Evolutionary conservation across 1,284 basidiomycete species (phyloP).

Genomic region (Marasmius sp.): DNA sequence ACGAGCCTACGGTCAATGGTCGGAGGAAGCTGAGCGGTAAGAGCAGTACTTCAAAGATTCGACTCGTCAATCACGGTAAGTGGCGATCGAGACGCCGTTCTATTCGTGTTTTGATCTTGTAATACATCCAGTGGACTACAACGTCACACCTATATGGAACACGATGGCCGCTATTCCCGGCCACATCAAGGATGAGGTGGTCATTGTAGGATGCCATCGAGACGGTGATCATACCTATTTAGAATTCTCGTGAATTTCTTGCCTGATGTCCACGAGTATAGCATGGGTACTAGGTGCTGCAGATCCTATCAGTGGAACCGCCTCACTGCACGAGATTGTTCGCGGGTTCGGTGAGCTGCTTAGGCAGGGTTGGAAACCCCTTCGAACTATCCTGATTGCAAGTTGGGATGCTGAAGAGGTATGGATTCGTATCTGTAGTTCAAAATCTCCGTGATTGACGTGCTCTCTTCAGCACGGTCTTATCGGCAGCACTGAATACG

Average conservation of each 20-base stretch:
- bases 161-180: slow-evolving; percentile 83
- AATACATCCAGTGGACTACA: slow-evolving; percentile 58
- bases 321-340: slow-evolving; percentile 79
- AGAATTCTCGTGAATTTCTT: background rate
- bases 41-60: slow-evolving; percentile 47
- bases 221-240: slow-evolving; percentile 26
- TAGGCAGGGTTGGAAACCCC: slow-evolving; percentile 81
- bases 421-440: background rate
- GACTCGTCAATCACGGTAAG: slow-evolving; percentile 64
- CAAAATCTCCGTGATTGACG: background rate
- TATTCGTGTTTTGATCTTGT: background rate
- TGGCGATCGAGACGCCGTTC: slow-evolving; percentile 23
- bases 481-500: slow-evolving; percentile 86
- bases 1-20: slow-evolving; percentile 35
- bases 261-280: slow-evolving; percentile 3
- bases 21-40: slow-evolving; percentile 44
- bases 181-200: slow-evolving; percentile 38
- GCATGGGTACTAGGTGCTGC: slow-evolving; percentile 71
- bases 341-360: slow-evolving; percentile 76
- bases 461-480: slow-evolving; percentile 66
- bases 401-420: slow-evolving; percentile 94
- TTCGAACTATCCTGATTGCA: slow-evolving; percentile 83
- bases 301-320: slow-evolving; percentile 88
- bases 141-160: slow-evolving; percentile 84
- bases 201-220: slow-evolving; percentile 5